Evolutionary conservation across 2,329 filamentous ascomycete genomes (phyloP), one percentile per base, ranked within the genome.

Genomic region (Amphichorda felina): DNA sequence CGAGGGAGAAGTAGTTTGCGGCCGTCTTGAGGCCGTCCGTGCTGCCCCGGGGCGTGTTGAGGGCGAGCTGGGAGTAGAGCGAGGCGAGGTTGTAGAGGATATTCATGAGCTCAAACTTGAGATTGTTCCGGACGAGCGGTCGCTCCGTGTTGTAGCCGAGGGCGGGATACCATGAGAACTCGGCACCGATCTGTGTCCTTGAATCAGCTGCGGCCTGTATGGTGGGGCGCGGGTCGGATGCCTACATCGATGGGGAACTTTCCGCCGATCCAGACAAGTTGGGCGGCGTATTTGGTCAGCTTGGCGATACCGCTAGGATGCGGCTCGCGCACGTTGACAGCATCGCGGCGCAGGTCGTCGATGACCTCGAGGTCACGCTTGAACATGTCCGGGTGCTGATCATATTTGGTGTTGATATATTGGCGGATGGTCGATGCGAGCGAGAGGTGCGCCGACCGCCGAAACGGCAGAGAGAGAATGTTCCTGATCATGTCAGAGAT

Each of bases 371-470:
- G 75, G 62, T 98, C 91, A 43, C 84, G 73, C 43, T 77, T 75
- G 60, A 98, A 98, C 81, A 94, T 94, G 58, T 95, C 87, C 24
- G 91, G 89, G 54, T 94, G 89, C 56, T 98, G 91, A 59, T 96
- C 89, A 79, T 96, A 96, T 70, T 96, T 95, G 58, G 77, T 81
- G 41, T 87, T 94, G 51, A 98, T 96, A 64, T 98, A 96, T 55
- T 91, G 80, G 44, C 84, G 86, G 55, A 98, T 87, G 34, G 87
- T 82, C 41, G 75, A 69, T 37, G 84, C 82, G 41, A 96, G 72
- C 40, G 81, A 82, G 28, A 94, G 68, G 38, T 80, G 71, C 43
- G 82, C 77, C 35, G 87, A 89, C 53, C 80, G 83, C 48, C 89
- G 85, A 60, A 96, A 96, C 8, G 89, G 88, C 42, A 94, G 69